phyloP scores from a whole-genome alignment of 805 yeast species.

The Starmerella floricola region DNA sequence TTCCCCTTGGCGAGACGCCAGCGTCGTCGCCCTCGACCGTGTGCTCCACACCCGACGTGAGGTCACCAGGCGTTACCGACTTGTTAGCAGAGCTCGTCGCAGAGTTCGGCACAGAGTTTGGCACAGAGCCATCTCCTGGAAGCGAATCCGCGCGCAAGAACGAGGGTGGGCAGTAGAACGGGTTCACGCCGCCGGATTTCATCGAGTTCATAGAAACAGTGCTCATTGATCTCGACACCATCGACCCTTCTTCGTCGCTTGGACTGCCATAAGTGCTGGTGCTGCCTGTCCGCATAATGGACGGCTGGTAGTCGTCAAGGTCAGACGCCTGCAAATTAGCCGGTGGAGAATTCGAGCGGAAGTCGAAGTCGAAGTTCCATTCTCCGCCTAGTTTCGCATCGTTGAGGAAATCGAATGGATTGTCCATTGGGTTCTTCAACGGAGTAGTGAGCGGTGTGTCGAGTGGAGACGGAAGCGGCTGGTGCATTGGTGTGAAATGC shows the following conservation, averaged over 20 bases:
- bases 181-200: constrained; percentile 24
- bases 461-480: constrained; percentile 14
- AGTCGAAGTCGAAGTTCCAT: constrained; percentile 1
- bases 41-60: not conserved
- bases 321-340: constrained; percentile 1
- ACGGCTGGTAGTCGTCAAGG: constrained; percentile 9
- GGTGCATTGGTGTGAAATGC: constrained; percentile 9
- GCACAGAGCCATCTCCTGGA: too few relatives aligned
- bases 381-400: not conserved
- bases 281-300: not conserved
- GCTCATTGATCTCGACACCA: not conserved
- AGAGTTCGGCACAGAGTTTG: too few relatives aligned
- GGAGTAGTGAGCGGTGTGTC: constrained; percentile 20
- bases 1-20: constrained; percentile 1
- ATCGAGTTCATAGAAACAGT: not conserved
- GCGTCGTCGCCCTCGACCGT: not conserved
- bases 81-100: too few relatives aligned
- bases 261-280: not conserved
- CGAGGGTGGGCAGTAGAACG: constrained; percentile 28
- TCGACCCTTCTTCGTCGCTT: not conserved
- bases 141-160: constrained; percentile 13
- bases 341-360: not conserved
- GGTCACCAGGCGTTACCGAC: too few relatives aligned
- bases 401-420: constrained; percentile 9
- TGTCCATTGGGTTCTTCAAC: constrained; percentile 7